Conservation (phyloP, 768 basidiomycete species). For the Panus rudis region DNA sequence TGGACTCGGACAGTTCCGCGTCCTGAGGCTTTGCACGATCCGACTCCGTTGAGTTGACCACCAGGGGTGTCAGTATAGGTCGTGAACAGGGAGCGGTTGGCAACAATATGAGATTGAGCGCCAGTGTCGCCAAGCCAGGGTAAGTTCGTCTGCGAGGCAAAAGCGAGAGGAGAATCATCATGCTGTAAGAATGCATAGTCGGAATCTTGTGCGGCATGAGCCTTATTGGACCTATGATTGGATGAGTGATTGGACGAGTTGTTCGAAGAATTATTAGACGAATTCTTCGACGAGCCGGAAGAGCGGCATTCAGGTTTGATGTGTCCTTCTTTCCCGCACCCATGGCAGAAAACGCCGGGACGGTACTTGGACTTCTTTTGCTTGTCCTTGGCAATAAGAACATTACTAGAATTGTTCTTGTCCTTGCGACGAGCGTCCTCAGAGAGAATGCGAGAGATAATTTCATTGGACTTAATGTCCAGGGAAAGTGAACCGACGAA, state of each 20-base stretch:
- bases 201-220: not conserved
- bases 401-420: not conserved
- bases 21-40: constrained; percentile 9
- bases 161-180: not conserved
- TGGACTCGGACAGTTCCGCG: constrained; percentile 7
- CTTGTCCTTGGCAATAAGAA: not conserved
- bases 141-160: not conserved
- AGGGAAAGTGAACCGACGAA: constrained; percentile 15
- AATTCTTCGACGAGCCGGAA: no score
- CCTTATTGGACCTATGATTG: not conserved
- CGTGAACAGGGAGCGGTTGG: constrained; percentile 7
- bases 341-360: constrained; percentile 2
- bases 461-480: not conserved
- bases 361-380: constrained; percentile 3
- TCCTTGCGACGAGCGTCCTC: constrained; percentile 3
- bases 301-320: constrained; percentile 1
- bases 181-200: not conserved
- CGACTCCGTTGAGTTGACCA: constrained; percentile 7
- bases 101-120: constrained; percentile 8
- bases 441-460: not conserved
- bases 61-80: constrained; percentile 6
- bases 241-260: no score
- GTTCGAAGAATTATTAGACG: no score
- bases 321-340: constrained; percentile 5
- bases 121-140: constrained; percentile 14